Base-by-base conservation (phyloP, 306 rosid genomes). In the Casuarina equisetifolia region DNA sequence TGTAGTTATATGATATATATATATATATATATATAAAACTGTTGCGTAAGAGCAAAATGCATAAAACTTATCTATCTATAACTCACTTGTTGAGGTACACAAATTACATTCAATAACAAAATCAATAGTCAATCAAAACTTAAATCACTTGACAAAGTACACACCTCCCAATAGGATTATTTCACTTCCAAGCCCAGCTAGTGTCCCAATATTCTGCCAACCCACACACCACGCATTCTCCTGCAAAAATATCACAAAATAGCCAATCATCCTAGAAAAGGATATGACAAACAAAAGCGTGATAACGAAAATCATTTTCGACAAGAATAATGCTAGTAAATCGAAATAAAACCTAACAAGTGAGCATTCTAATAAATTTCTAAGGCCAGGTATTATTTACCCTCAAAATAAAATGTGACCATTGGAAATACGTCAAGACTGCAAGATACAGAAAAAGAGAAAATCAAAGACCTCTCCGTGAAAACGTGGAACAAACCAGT, bases 81-180 rank as follows among this genome's bases (percentile, higher is more conserved):
- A 67, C 35, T 42, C 35, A 8, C 71, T 67, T 43, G 71, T 71
- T 43, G 62, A 36, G 54, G 69, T 75, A 25, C 74, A 70, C 73
- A 77, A 59, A 75, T 61, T 19, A 54, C 40, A 25, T 43, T 40
- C 71, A 74, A 12, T 51, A 48, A 52, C 49, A 48, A 80, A 78
- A 70, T 57, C 20, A 75, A n/a, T 40, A 53, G 52, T 71, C 45
- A 36, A 25, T 25, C 1, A 25, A 25, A 25, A 25, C 32, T 25
- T 25, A 25, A 25, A 67, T 61, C 46, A 67, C 20, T 63, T 58
- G 63, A 72, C 48, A 25, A 25, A 25, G 32, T 25, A 25, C 49
- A 68, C 74, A 92, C 97, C 97, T 89, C 97, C 97, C 70, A 92
- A 89, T 83, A 92, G 85, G 75, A 86, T 83, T 74, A 83, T 15